Evolutionary conservation across 2,329 filamentous ascomycete genomes (phyloP).

Genomic region (Tolypocladium ovalisporum): DNA sequence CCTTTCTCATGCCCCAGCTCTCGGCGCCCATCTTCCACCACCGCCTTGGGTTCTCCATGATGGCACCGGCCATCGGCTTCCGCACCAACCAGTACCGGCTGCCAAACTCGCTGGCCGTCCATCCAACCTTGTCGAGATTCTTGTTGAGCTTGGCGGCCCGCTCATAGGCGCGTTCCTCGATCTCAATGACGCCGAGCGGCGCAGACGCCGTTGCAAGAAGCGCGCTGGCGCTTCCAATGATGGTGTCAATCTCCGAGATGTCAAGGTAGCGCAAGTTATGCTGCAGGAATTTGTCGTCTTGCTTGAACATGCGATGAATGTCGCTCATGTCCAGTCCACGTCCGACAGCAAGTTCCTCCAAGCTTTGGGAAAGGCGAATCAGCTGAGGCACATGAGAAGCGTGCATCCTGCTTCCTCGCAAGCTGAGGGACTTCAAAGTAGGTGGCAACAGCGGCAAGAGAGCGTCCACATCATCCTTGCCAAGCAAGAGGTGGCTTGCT

Average conservation of each 20-base stretch:
- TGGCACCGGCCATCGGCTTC: constrained; percentile 23
- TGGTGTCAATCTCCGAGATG: constrained; percentile 50
- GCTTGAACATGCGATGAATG: constrained; percentile 53
- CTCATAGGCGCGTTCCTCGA: constrained; percentile 57
- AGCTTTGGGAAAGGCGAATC: constrained; percentile 50
- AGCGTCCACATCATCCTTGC: constrained; percentile 50
- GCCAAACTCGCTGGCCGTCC: constrained; percentile 61
- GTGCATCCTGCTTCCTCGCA: constrained; percentile 65
- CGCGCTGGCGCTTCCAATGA: constrained; percentile 47
- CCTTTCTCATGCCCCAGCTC: constrained; percentile 80
- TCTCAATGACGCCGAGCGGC: constrained; percentile 67
- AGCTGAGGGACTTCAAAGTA: constrained; percentile 60
- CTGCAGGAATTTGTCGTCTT: constrained; percentile 31
- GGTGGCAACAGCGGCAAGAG: constrained; percentile 56
- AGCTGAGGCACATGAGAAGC: constrained; percentile 52
- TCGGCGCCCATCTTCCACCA: constrained; percentile 78
- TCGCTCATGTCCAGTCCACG: constrained; percentile 55
- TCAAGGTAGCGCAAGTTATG: constrained; percentile 65
- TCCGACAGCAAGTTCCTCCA: constrained; percentile 68
- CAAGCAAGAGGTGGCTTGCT: constrained; percentile 60
- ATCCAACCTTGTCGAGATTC: constrained; percentile 52
- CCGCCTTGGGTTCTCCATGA: constrained; percentile 37
- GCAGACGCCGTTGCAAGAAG: constrained; percentile 49
- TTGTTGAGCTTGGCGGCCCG: constrained; percentile 52
- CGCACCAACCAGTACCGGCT: constrained; percentile 58